A percentile compares a stretch with the other conserved stretches of the same genome.
Evolutionary conservation across 176 grass and related monocot species (phyloP).

Genomic region (Eragrostis curvula): DNA sequence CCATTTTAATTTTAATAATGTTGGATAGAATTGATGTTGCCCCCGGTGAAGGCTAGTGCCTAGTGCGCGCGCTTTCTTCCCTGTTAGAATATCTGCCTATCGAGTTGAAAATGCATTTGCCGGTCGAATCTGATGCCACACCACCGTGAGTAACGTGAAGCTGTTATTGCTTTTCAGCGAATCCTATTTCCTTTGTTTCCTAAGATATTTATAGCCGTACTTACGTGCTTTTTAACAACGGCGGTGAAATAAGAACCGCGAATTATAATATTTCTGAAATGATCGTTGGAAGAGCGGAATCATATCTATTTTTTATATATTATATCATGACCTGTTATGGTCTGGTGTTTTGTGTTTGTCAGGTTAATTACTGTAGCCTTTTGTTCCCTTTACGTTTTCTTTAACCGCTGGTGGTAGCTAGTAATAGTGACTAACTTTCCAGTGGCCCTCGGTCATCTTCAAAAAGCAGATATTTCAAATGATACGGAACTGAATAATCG

Average conservation of each 20-base stretch:
- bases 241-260: neutral
- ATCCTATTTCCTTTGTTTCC: slow-evolving; percentile 16
- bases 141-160: neutral
- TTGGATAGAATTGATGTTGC: slow-evolving; percentile 18
- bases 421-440: neutral
- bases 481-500: neutral
- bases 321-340: slow-evolving; percentile 17
- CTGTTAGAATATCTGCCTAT: slow-evolving; percentile 31
- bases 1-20: neutral
- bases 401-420: neutral
- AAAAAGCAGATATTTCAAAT: neutral
- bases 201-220: neutral
- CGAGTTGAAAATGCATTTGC: slow-evolving; percentile 21
- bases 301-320: slow-evolving; percentile 24
- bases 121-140: slow-evolving; percentile 43
- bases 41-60: slow-evolving; percentile 1
- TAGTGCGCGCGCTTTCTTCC: neutral
- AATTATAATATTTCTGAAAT: neutral
- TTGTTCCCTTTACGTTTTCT: neutral
- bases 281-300: neutral
- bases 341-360: neutral
- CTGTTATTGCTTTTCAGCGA: slow-evolving; percentile 20
- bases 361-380: neutral
- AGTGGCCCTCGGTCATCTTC: neutral
- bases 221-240: neutral